A percentile compares a stretch with the other conserved stretches of the same genome.
phyloP scores from a whole-genome alignment of 352 stramenopile genomes.

The Phytophthora ohioensis region DNA sequence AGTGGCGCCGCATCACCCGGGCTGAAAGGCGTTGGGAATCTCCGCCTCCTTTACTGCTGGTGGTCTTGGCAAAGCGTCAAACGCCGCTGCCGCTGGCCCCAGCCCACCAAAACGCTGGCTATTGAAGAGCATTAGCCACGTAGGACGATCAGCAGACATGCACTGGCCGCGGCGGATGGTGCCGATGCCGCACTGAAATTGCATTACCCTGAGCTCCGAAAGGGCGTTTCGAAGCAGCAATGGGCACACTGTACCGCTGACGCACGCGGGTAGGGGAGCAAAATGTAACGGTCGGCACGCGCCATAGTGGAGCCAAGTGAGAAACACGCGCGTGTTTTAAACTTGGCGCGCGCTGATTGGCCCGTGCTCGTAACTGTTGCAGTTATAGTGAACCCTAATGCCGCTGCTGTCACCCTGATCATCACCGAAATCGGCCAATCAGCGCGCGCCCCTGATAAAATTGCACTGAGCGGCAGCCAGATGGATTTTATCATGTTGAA shows the following conservation, averaged over 20 bases:
- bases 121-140: conserved; percentile 1
- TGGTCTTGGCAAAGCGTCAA: conserved; percentile 2
- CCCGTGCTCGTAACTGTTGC: conserved; percentile 15
- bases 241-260: conserved; percentile 17
- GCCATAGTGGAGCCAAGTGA: conserved; percentile 19
- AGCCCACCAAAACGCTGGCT: conserved; percentile 16
- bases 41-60: conserved; percentile 14
- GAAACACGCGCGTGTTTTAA: conserved; percentile 33
- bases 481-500: conserved; percentile 24
- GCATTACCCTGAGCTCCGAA: conserved; percentile 9
- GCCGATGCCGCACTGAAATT: conserved; percentile 23
- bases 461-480: conserved; percentile 23
- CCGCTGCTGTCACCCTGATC: conserved; percentile 2
- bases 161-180: neutral
- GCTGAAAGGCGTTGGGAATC: conserved; percentile 24
- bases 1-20: conserved; percentile 13
- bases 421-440: conserved; percentile 29
- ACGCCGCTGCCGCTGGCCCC: neutral
- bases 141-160: conserved; percentile 14
- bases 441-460: conserved; percentile 29
- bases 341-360: conserved; percentile 33
- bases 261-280: conserved; percentile 28
- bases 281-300: conserved; percentile 21
- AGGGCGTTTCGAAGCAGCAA: conserved; percentile 30
- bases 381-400: conserved; percentile 16